Conservation (phyloP, 2,329 filamentous ascomycete genomes). For the Purpureocillium takamizusanense region DNA sequence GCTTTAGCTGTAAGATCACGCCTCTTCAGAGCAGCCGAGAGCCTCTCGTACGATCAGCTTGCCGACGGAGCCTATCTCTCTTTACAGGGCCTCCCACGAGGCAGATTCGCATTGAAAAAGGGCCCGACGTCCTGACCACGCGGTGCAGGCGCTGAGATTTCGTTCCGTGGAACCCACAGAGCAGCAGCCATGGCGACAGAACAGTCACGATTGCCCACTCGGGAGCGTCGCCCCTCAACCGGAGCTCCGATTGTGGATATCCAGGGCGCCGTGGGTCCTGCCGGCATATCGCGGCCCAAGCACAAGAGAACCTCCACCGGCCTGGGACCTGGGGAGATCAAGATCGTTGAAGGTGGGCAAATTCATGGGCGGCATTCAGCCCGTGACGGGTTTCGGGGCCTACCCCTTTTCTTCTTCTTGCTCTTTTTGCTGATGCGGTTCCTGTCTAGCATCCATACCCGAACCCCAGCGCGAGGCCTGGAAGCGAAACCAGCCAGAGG, state of each 20-base stretch:
- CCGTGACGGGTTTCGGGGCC: no score
- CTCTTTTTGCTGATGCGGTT: no score
- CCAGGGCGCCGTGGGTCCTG: conserved; percentile 75
- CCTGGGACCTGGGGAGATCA: conserved; percentile 85
- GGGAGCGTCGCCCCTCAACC: conserved; percentile 74
- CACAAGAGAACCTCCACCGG: conserved; percentile 96
- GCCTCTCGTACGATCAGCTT: no score
- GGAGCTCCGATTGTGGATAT: conserved; percentile 81
- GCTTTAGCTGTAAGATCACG: neutral
- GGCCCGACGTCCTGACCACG: no score
- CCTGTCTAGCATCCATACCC: conserved; percentile 70
- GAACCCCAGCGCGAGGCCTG: conserved; percentile 79
- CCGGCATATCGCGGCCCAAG: conserved; percentile 79
- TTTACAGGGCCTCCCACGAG: no score
- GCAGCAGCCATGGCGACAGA: conserved; percentile 23
- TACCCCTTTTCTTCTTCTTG: no score
- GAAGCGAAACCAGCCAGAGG: conserved; percentile 53
- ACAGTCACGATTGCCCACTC: conserved; percentile 34
- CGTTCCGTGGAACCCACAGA: no score
- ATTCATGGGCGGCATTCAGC: no score
- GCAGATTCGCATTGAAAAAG: no score
- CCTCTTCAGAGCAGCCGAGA: neutral
- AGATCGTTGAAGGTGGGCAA: conserved; percentile 74
- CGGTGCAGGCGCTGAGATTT: no score
- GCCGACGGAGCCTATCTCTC: no score